phyloP scores from a whole-genome alignment of 768 basidiomycete species.

The Mrakia gelida region DNA sequence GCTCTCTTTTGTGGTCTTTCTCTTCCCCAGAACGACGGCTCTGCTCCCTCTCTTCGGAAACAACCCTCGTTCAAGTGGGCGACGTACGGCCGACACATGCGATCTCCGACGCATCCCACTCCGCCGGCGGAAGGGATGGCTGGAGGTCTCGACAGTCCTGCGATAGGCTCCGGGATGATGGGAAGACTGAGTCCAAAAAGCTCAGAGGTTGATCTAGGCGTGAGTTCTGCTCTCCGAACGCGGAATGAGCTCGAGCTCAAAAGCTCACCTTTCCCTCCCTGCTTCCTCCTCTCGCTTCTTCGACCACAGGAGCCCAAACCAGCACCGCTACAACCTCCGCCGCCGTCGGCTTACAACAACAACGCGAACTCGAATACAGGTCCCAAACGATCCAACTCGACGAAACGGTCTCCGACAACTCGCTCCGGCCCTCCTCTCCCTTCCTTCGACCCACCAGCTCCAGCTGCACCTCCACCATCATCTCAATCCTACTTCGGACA shows the following conservation, averaged over 20 bases:
- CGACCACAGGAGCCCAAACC: background rate
- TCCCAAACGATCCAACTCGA: slow-evolving; percentile 8
- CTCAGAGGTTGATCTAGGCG: slow-evolving; percentile 19
- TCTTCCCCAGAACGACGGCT: background rate
- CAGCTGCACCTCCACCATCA: background rate
- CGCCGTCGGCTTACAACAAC: background rate
- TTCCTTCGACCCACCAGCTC: slow-evolving; percentile 33
- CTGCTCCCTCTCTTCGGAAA: slow-evolving; percentile 49
- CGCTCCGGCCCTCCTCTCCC: slow-evolving; percentile 24
- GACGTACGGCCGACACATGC: slow-evolving; percentile 66
- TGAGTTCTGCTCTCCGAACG: background rate
- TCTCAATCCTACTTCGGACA: slow-evolving; percentile 23
- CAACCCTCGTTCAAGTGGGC: slow-evolving; percentile 89
- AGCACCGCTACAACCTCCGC: background rate
- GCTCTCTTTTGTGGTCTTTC: no score
- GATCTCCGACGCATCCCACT: slow-evolving; percentile 74
- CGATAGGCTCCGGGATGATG: slow-evolving; percentile 1
- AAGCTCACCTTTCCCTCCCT: background rate
- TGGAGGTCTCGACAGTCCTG: background rate
- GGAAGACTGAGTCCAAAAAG: slow-evolving; percentile 15
- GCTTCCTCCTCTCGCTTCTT: background rate
- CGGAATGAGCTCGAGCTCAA: background rate
- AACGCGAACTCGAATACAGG: background rate
- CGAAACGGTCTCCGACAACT: background rate
- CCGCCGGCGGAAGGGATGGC: slow-evolving; percentile 40